Base-by-base conservation (phyloP, 2,329 filamentous ascomycete species). In the Davidsoniella australis region DNA sequence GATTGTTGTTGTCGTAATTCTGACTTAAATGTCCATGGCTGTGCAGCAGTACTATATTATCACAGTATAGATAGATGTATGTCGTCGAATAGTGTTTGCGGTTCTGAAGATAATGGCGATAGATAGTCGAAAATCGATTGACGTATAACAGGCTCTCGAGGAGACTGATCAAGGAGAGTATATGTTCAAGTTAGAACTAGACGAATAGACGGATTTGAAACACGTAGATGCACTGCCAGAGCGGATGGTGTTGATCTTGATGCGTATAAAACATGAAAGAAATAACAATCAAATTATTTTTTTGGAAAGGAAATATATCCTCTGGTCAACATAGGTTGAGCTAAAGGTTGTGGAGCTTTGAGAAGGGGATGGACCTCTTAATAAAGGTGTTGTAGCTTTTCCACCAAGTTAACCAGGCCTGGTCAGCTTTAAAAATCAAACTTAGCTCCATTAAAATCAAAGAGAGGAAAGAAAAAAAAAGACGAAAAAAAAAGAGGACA, bases 1-100 rank as follows among this genome's bases (percentile, higher is more conserved):
- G 18, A 3, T 24, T 33, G 24, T 29, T 33, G 17, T 16, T 33
- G 12, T 9, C 8, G 29, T 12, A 9, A 29, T 38, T 38, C 37
- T 40, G 45, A 40, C 45, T 41, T 33, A 29, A 45, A 47, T 10
- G 38, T 45, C 45, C 49, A 51, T 51, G 49, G 41, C 44, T 43
- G 20, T 36, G 20, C 16, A 26, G 36, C 33, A 24, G 39, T 29
- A 36, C 24, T 9, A 33, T 9, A 4, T 23, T 23, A 12, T 33
- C 9, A 33, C 29, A 33, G 12, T 4, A 33, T 12, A 12, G 29
- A 33, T 33, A 5, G 20, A 23, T 23, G 20, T 23, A 4, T 33
- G 29, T 33, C 29, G 29, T 33, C 29, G 12, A 33, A 33, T 33
- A 33, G 29, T 33, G 29, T 2, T 33, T 33, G 29, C 29, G 8